Conservation (phyloP, 305 asterid genomes). For the Withania somnifera region DNA sequence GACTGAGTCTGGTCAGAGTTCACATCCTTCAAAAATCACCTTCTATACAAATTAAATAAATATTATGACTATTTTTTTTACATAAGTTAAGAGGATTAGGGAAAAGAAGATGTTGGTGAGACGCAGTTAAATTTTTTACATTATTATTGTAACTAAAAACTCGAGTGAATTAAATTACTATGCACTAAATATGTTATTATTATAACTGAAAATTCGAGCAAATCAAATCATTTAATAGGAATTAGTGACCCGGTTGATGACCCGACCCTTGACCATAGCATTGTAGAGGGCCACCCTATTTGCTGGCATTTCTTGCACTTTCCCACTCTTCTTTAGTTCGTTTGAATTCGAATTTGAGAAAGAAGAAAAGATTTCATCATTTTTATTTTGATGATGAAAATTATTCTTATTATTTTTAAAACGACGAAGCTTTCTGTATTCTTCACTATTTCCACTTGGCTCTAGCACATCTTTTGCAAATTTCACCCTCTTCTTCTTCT, state of each 20-base stretch:
- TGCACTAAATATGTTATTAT: no score
- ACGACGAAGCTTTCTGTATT: conserved; percentile 39
- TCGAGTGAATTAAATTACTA: no score
- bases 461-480: conserved; percentile 84
- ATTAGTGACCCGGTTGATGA: conserved; percentile 35
- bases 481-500: conserved; percentile 62
- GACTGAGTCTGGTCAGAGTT: neutral
- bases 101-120: no score
- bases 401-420: neutral
- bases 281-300: conserved; percentile 62
- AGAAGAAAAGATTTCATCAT: neutral
- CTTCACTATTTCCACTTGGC: conserved; percentile 62
- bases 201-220: no score
- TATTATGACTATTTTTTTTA: no score
- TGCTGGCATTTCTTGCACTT: conserved; percentile 40
- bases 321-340: conserved; percentile 7
- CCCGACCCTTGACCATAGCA: conserved; percentile 60
- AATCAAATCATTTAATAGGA: no score
- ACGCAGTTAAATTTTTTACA: no score
- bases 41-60: neutral
- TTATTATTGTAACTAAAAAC: no score
- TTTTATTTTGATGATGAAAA: neutral
- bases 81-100: neutral
- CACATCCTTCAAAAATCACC: neutral
- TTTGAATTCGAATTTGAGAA: conserved; percentile 3